A percentile compares a stretch with the other conserved stretches of the same genome.
Conservation (phyloP, 1,284 basidiomycete genomes). For the Peniophora sp. region DNA sequence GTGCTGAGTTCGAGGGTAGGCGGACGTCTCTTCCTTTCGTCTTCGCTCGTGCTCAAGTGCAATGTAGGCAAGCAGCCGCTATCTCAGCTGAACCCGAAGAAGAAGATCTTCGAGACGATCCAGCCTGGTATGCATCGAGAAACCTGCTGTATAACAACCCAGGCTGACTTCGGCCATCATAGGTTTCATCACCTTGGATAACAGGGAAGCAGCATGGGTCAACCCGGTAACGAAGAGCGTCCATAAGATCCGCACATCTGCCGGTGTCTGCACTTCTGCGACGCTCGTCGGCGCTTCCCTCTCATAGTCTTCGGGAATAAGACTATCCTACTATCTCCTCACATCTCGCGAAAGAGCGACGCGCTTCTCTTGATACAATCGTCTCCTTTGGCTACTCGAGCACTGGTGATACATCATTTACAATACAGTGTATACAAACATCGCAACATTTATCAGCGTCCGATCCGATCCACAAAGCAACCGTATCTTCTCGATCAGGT, state of each 20-base stretch:
- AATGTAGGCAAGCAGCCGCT: constrained; percentile 60
- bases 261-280: constrained; percentile 76
- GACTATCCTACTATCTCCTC: too few relatives aligned
- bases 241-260: constrained; percentile 80
- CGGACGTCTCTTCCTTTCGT: constrained; percentile 16
- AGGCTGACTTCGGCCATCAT: neutral
- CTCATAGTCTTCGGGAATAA: too few relatives aligned
- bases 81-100: constrained; percentile 88
- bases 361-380: too few relatives aligned
- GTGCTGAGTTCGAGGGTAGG: constrained; percentile 69
- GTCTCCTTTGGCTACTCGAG: too few relatives aligned
- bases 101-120: constrained; percentile 94
- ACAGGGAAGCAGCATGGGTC: constrained; percentile 85
- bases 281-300: constrained; percentile 81
- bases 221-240: constrained; percentile 75
- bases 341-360: too few relatives aligned
- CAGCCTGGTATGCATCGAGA: constrained; percentile 60
- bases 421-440: too few relatives aligned
- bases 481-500: too few relatives aligned
- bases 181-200: constrained; percentile 85
- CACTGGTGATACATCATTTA: too few relatives aligned
- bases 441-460: too few relatives aligned
- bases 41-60: neutral
- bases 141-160: neutral
- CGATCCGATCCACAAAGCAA: too few relatives aligned